phyloP scores from a whole-genome alignment of 805 yeast genomes.

The Metschnikowia cerradonensis region DNA sequence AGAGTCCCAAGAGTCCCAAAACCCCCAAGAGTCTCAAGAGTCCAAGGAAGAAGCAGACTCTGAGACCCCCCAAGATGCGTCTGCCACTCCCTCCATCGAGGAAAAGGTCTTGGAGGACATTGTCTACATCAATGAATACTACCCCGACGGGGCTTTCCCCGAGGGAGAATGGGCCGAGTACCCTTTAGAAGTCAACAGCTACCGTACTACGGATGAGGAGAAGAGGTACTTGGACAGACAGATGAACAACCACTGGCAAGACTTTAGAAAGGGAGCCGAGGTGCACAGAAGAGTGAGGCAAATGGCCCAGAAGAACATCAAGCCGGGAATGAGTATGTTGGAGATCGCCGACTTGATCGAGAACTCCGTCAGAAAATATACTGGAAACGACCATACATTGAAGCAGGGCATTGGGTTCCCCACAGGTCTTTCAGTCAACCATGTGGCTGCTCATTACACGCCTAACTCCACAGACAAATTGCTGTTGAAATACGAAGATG shows the following conservation, averaged over 20 bases:
- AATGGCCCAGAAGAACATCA: conserved; percentile 65
- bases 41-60: neutral
- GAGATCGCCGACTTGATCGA: conserved; percentile 90
- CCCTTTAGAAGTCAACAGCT: conserved; percentile 56
- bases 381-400: conserved; percentile 60
- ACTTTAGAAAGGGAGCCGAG: conserved; percentile 93
- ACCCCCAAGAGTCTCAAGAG: neutral
- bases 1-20: neutral
- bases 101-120: conserved; percentile 31
- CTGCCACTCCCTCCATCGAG: neutral
- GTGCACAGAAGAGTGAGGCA: conserved; percentile 88
- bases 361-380: conserved; percentile 70
- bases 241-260: conserved; percentile 66
- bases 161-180: conserved; percentile 87
- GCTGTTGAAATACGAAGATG: conserved; percentile 79
- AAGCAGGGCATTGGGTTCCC: conserved; percentile 95
- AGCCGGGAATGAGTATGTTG: conserved; percentile 89
- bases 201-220: conserved; percentile 84
- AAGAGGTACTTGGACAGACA: conserved; percentile 71
- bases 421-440: conserved; percentile 91
- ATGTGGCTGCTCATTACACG: conserved; percentile 96
- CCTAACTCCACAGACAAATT: conserved; percentile 93
- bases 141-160: conserved; percentile 71
- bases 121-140: conserved; percentile 61
- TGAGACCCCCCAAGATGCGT: conserved; percentile 1